These are phyloP conservation scores for Alternaria tenuissima DNA, from an alignment of 2,329 filamentous ascomycete species.

Conservation along the genomic window DNA sequence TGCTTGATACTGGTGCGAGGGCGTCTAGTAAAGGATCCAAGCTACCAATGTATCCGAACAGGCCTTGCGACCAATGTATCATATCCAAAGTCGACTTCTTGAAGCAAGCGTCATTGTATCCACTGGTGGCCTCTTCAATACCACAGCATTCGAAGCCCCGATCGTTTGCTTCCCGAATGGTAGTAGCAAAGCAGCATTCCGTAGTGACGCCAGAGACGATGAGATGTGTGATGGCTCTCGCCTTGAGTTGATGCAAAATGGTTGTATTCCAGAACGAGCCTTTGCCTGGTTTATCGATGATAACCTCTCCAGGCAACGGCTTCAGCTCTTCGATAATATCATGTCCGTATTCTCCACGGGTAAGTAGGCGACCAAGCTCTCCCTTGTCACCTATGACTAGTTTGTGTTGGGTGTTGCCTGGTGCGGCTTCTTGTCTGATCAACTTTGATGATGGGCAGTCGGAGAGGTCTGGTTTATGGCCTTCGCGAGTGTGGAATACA, in stretches of 20 bases:
- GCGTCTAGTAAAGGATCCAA: constrained; percentile 52
- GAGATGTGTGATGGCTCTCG: constrained; percentile 65
- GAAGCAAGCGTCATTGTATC: constrained; percentile 58
- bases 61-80: constrained; percentile 60
- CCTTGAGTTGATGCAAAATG: constrained; percentile 62
- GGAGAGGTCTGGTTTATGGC: constrained; percentile 60
- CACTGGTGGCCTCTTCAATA: constrained; percentile 55
- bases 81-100: constrained; percentile 60
- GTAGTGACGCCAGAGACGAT: constrained; percentile 67
- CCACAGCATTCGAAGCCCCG: constrained; percentile 68
- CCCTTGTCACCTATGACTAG: constrained; percentile 63
- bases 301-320: constrained; percentile 60
- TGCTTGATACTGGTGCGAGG: constrained; percentile 27
- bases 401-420: constrained; percentile 54
- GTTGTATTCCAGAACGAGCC: constrained; percentile 67
- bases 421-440: constrained; percentile 59
- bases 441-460: constrained; percentile 63
- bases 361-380: constrained; percentile 62
- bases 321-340: constrained; percentile 64
- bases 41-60: constrained; percentile 60
- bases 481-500: constrained; percentile 61
- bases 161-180: constrained; percentile 65
- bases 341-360: constrained; percentile 64
- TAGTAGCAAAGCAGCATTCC: constrained; percentile 66
- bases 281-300: constrained; percentile 68